Evolutionary conservation across 73 alveolate genomes (phyloP).

Genomic region (Blepharisma stoltei): DNA sequence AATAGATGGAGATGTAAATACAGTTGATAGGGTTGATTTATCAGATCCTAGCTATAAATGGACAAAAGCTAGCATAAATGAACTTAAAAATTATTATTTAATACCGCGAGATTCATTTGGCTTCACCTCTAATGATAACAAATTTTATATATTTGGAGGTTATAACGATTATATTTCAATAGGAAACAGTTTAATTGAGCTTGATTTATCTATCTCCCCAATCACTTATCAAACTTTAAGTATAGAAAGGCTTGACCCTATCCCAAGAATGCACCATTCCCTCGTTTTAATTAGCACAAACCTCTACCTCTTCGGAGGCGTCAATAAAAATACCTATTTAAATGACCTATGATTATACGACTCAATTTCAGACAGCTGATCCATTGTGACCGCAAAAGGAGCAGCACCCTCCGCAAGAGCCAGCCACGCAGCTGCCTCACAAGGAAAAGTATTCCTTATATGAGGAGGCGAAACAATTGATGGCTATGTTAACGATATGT

Average conservation of each 20-base stretch:
- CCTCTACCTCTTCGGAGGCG: neutral
- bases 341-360: neutral
- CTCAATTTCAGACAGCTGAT: neutral
- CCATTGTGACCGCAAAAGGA: neutral
- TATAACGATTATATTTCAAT: neutral
- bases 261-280: neutral
- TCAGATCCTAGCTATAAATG: neutral
- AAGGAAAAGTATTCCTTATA: neutral
- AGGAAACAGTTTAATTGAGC: neutral
- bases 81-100: neutral
- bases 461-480: neutral
- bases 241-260: neutral
- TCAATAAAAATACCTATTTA: neutral
- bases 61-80: neutral
- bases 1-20: neutral
- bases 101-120: neutral
- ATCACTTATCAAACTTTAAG: neutral
- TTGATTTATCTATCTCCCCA: neutral
- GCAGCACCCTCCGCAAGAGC: neutral
- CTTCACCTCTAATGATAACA: neutral
- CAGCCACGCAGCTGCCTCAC: neutral
- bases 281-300: neutral
- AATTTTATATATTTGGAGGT: neutral
- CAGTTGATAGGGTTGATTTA: neutral
- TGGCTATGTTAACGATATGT: neutral